Evolutionary conservation across 768 basidiomycete genomes (phyloP).

Genomic region (Hemileccinum impolitum): DNA sequence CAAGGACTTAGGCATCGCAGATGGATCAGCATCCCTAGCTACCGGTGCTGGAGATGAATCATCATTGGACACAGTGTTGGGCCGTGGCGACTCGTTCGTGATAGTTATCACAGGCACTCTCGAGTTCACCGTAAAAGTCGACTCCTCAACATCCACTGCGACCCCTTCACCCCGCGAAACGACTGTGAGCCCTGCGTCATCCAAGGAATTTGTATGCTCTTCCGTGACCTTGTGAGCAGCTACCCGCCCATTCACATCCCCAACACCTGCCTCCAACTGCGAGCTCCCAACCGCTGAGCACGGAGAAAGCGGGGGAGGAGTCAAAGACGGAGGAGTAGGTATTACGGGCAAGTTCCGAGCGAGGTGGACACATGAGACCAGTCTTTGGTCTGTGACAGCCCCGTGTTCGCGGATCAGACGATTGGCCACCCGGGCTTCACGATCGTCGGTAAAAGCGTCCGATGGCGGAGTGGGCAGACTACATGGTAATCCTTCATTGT

Average conservation of each 20-base stretch:
- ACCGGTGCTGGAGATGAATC: background rate
- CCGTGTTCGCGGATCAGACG: background rate
- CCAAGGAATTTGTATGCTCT: background rate
- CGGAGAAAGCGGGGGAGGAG: constrained; percentile 1
- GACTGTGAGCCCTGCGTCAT: background rate
- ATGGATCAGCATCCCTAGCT: background rate
- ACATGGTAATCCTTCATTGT: background rate
- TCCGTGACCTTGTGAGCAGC: background rate
- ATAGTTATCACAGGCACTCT: background rate
- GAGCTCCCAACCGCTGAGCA: background rate
- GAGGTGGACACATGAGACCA: background rate
- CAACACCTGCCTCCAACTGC: background rate
- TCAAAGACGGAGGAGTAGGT: constrained; percentile 6
- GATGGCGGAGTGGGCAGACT: constrained; percentile 9
- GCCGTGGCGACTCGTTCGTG: background rate
- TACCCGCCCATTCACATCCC: background rate
- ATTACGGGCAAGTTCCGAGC: background rate
- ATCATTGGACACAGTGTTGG: background rate
- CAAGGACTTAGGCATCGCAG: background rate
- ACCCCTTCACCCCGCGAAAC: background rate
- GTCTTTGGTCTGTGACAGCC: background rate
- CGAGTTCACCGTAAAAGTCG: background rate
- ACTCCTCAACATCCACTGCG: too few species aligned
- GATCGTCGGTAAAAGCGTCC: background rate
- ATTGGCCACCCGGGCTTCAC: background rate